Evolutionary conservation across 352 stramenopile genomes (phyloP).

Genomic region (Plasmopara muralis): DNA sequence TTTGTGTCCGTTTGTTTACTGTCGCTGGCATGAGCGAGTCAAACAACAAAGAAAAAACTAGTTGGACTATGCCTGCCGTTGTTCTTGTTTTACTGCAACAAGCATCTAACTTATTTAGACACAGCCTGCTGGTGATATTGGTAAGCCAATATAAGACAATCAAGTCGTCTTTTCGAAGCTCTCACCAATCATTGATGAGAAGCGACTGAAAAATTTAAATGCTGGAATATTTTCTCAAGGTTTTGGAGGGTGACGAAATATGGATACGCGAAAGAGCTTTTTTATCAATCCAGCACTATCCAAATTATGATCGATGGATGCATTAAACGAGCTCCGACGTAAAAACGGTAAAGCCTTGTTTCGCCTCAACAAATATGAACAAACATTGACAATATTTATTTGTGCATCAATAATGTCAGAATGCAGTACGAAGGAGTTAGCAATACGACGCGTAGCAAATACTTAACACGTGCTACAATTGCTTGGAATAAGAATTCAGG

Average conservation of each 20-base stretch:
- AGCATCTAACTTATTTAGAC: slow-evolving; percentile 64
- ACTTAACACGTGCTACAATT: slow-evolving; percentile 35
- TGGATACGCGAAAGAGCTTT: slow-evolving; percentile 43
- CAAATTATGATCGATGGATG: slow-evolving; percentile 33
- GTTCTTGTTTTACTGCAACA: slow-evolving; percentile 49
- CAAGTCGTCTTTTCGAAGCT: slow-evolving; percentile 58
- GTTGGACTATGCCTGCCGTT: slow-evolving; percentile 28
- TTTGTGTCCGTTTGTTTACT: slow-evolving; percentile 48
- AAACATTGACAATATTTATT: slow-evolving; percentile 43
- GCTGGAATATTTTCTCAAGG: slow-evolving; percentile 36
- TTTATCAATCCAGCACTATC: slow-evolving; percentile 35
- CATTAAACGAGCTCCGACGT: slow-evolving; percentile 37
- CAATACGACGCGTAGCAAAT: slow-evolving; percentile 28
- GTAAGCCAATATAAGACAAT: slow-evolving; percentile 53
- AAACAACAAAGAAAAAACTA: slow-evolving; percentile 37
- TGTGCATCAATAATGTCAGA: no score
- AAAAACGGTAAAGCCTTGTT: slow-evolving; percentile 35
- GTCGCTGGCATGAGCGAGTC: slow-evolving; percentile 41
- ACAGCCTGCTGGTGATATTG: slow-evolving; percentile 50
- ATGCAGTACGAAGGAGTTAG: no score
- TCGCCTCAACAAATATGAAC: slow-evolving; percentile 40
- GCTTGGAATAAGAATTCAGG: slow-evolving; percentile 41
- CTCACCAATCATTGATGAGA: neutral
- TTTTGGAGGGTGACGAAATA: slow-evolving; percentile 54
- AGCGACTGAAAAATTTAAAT: slow-evolving; percentile 9